Evolutionary conservation across 345 rosid species (phyloP), one percentile per base, ranked within the genome.

Genomic region (Fremontodendron californicum): DNA sequence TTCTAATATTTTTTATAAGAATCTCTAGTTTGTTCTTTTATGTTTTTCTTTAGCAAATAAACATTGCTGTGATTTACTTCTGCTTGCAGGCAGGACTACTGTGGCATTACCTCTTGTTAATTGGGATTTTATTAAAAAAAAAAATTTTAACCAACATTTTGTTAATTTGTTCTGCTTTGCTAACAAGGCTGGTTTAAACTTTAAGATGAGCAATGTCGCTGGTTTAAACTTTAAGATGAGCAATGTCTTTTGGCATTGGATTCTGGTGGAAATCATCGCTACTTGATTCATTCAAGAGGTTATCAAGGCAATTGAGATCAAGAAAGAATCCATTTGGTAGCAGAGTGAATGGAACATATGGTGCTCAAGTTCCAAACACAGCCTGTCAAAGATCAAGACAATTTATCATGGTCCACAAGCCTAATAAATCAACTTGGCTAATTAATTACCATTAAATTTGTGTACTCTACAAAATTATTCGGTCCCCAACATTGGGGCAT

Each of bases 371-470:
- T 16, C 67, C 58, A 6, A 35, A 48, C 15, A 23, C 81, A 57
- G 61, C 75, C 71, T 74, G 64, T 79, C 78, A 67, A 43, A 55
- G 39, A 68, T 35, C 40, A 79, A 25, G 60, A 61, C 18, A 4
- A 15, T 45, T 49, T 40, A 39, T 29, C 48, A n/a, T 69, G 63
- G 79, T 70, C 82, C 65, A 49, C 73, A 40, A 13, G 13, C 46
- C 39, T 33, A 25, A 31, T 39, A 39, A 33, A 42, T 43, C 33
- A 57, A 58, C 43, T 35, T 57, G 71, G 71, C 62, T 55, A 21
- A 33, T 25, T 58, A 15, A 49, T 57, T 62, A 29, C 75, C 27
- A 79, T 67, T 0, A 75, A 2, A 23, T 45, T 71, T 62, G 37
- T 27, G 8, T 61, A 62, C 66, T 68, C 76, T 49, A 70, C 49